Percentiles rank a stretch among this genome's conserved stretches.
Evolutionary conservation across 2,329 filamentous ascomycete species (phyloP).

Genomic region (Trichoderma pleuroti): DNA sequence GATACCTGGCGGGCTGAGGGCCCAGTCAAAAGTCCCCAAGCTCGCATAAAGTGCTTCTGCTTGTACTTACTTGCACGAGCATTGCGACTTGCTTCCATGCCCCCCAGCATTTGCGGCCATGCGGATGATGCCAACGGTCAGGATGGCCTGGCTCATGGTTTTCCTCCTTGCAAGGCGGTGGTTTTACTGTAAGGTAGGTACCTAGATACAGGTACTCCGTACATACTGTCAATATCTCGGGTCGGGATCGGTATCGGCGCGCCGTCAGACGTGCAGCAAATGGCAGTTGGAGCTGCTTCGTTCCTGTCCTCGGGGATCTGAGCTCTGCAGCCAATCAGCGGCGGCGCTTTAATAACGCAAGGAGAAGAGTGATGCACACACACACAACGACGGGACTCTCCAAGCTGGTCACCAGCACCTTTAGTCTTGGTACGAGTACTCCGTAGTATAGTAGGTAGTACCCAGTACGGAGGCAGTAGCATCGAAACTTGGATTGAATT

Average conservation of each 20-base stretch:
- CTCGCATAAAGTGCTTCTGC: not conserved
- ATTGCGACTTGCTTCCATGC: not conserved
- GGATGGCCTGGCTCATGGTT: not conserved
- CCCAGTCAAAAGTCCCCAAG: not conserved
- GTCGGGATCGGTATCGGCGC: not conserved
- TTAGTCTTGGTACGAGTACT: no score
- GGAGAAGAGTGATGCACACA: not conserved
- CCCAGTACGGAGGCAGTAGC: no score
- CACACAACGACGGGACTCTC: not conserved
- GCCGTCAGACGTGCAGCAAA: not conserved
- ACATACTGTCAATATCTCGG: not conserved
- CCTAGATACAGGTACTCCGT: no score
- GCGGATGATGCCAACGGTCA: not conserved
- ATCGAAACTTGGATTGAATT: not conserved
- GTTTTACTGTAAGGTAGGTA: not conserved
- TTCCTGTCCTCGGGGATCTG: not conserved
- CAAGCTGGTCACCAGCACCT: not conserved
- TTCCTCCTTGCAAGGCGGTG: not conserved
- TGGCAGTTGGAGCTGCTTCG: not conserved
- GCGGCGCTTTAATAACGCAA: slow-evolving; percentile 14
- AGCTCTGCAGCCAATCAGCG: slow-evolving; percentile 3
- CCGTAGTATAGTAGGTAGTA: no score
- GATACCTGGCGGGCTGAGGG: slow-evolving; percentile 2
- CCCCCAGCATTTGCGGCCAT: not conserved
- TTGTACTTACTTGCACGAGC: not conserved